These are phyloP conservation scores for Asterophora parasitica DNA, from an alignment of 768 basidiomycete species.

Conservation along the genomic window DNA sequence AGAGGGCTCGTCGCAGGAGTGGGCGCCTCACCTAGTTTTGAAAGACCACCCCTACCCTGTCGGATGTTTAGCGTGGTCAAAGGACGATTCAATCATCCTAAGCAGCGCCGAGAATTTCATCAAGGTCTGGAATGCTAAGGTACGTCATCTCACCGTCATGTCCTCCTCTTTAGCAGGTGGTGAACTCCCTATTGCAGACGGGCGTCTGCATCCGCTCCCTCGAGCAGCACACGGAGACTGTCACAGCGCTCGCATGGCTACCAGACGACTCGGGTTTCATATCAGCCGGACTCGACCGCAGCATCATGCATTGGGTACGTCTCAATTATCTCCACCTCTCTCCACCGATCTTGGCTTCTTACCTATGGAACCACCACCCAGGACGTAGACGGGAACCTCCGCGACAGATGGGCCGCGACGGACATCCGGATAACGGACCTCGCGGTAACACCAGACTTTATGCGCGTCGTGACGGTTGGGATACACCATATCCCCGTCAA, in stretches of 20 bases:
- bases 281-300: conserved; percentile 82
- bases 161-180: not conserved
- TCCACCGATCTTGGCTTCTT: not conserved
- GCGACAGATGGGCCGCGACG: conserved; percentile 62
- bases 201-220: conserved; percentile 66
- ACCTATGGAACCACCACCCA: conserved; percentile 31
- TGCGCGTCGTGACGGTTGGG: conserved; percentile 81
- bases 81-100: conserved; percentile 79
- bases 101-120: conserved; percentile 79
- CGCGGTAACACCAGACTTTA: conserved; percentile 79
- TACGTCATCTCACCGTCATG: conserved; percentile 27
- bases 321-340: not conserved
- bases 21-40: conserved; percentile 54
- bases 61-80: conserved; percentile 87
- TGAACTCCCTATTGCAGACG: conserved; percentile 43
- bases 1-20: conserved; percentile 44
- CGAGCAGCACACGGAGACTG: conserved; percentile 72
- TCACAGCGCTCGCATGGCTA: conserved; percentile 84
- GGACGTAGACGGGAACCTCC: conserved; percentile 71
- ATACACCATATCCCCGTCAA: conserved; percentile 27
- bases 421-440: conserved; percentile 85
- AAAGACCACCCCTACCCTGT: conserved; percentile 77
- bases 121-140: conserved; percentile 89
- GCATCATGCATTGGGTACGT: conserved; percentile 78
- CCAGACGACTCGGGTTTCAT: conserved; percentile 88